phyloP scores from a whole-genome alignment of 129 eudicot genomes.

The Pseudognaphalium luteoalbum region DNA sequence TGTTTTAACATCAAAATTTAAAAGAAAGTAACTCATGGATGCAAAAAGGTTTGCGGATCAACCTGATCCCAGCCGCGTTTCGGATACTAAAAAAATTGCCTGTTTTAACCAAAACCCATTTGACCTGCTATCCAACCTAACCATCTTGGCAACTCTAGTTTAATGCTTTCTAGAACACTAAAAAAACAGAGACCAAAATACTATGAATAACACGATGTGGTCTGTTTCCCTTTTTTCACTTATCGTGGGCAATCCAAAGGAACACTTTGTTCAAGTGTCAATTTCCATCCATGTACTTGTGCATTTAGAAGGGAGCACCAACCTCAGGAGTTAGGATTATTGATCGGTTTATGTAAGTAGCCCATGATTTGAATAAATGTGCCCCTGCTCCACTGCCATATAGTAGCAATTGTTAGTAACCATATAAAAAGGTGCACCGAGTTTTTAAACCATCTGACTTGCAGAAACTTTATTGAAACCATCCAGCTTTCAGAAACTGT shows the following conservation, averaged over 20 bases:
- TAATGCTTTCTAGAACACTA: not conserved
- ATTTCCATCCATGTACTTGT: not conserved
- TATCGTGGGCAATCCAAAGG: not conserved
- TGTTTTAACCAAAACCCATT: not conserved
- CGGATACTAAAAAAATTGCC: not conserved
- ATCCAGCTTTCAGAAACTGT: not conserved
- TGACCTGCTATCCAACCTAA: not conserved
- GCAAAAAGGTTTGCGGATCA: not conserved
- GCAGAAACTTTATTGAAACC: not conserved
- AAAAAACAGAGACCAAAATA: not conserved
- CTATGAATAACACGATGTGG: not conserved
- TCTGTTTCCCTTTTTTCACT: not conserved
- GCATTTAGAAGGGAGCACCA: constrained; percentile 14
- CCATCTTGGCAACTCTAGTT: not conserved
- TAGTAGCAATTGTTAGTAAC: constrained; percentile 20
- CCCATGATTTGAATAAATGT: constrained; percentile 96
- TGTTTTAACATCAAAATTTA: not conserved
- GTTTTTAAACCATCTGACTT: not conserved
- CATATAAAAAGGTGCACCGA: not conserved
- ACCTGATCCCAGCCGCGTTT: not conserved
- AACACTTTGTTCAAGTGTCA: not conserved
- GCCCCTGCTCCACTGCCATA: constrained; percentile 95
- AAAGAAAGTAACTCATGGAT: not conserved
- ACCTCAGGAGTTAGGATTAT: constrained; percentile 97
- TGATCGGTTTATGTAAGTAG: constrained; percentile 77